Evolutionary conservation across 148 eudicot genomes (phyloP).

Genomic region (Amaranthus cruentus): DNA sequence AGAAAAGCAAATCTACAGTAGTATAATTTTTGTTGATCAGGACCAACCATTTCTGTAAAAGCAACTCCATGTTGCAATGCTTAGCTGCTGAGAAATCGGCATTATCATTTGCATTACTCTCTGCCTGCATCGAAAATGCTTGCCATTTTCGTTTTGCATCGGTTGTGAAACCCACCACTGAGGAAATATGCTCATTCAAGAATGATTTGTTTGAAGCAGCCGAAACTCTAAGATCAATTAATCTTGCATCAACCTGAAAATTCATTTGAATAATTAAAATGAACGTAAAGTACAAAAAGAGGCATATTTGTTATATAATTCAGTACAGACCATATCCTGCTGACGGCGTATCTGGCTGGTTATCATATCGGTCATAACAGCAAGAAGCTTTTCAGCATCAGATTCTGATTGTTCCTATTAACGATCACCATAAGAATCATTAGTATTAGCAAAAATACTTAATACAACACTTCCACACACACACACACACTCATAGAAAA

Average conservation of each 20-base stretch:
- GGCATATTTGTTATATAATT: background rate
- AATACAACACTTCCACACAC: background rate
- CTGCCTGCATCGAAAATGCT: slow-evolving; percentile 62
- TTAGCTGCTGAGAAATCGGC: slow-evolving; percentile 90
- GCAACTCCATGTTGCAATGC: slow-evolving; percentile 89
- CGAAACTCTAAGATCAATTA: slow-evolving; percentile 51
- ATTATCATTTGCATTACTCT: slow-evolving; percentile 51
- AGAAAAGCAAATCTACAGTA: too few relatives aligned
- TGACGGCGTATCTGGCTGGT: slow-evolving; percentile 67
- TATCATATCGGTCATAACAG: slow-evolving; percentile 72
- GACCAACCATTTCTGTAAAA: slow-evolving; percentile 69
- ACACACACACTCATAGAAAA: background rate
- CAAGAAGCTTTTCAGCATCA: slow-evolving; percentile 80
- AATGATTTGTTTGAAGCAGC: slow-evolving; percentile 52
- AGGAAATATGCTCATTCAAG: slow-evolving; percentile 72
- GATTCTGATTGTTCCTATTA: slow-evolving; percentile 72
- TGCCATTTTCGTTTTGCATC: slow-evolving; percentile 96
- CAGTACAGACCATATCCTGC: slow-evolving; percentile 60
- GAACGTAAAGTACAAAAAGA: background rate
- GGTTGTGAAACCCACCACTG: slow-evolving; percentile 61
- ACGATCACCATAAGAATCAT: slow-evolving; percentile 1
- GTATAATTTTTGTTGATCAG: background rate
- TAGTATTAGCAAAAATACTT: background rate
- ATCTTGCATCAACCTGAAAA: slow-evolving; percentile 68
- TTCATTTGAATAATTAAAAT: background rate